Conservation (phyloP, 345 rosid genomes). For the Psidium friedrichsthalianum region DNA sequence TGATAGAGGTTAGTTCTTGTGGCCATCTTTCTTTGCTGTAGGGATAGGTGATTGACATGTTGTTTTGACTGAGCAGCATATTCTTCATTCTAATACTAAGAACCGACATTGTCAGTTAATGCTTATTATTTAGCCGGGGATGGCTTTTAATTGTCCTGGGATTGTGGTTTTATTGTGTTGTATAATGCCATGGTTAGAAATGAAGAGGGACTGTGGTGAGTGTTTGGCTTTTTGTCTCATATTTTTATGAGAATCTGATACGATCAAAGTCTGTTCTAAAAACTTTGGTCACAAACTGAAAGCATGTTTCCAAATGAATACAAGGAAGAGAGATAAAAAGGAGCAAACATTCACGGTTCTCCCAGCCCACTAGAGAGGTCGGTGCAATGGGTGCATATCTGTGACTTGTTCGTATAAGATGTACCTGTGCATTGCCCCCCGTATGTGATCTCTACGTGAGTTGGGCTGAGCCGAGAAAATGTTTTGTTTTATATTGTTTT, state of each 20-base stretch:
- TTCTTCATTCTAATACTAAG: slow-evolving; percentile 23
- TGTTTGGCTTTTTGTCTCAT: background rate
- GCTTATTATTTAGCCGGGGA: background rate
- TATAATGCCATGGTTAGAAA: background rate
- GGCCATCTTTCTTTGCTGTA: slow-evolving; percentile 8
- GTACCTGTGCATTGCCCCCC: background rate
- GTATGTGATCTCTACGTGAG: background rate
- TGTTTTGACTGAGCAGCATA: slow-evolving; percentile 28
- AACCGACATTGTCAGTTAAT: background rate
- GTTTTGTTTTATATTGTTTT: background rate
- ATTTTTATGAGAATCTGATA: background rate
- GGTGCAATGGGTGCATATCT: background rate
- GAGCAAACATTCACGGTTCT: background rate
- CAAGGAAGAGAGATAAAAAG: background rate
- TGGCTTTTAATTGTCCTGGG: background rate
- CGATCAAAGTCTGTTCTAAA: background rate
- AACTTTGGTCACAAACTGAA: background rate
- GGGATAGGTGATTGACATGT: slow-evolving; percentile 17
- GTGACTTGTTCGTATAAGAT: background rate
- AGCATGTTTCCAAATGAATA: background rate
- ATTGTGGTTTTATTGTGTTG: background rate
- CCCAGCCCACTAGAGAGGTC: background rate
- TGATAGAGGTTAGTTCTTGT: background rate
- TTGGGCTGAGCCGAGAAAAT: background rate
- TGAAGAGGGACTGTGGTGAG: background rate